Evolutionary conservation across 208 protist genomes (phyloP), one percentile per base, ranked within the genome.

Genomic region (Leishmania braziliensis): DNA sequence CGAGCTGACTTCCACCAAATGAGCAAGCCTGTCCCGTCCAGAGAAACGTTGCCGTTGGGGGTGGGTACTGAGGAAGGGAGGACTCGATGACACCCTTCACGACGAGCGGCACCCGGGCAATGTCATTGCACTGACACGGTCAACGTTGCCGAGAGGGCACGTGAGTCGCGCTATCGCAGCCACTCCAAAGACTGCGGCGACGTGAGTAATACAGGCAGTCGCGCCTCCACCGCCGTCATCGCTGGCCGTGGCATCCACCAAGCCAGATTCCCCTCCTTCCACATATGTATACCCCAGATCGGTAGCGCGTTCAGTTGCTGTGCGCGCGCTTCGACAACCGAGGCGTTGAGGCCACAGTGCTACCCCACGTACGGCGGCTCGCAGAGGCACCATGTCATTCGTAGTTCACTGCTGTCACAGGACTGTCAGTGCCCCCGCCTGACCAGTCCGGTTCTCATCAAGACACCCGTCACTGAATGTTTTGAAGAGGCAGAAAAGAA

Each of bases 401-500:
- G 36, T 39, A 39, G 36, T 39, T 39, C 36, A 39, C 0, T 39
- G 36, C 36, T 39, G 36, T 39, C 36, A 39, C 36, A 39, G 36
- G 36, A 39, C 36, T 39, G 36, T 39, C 36, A 39, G 36, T 39
- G 36, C 36, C 3, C 75, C 83, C 2, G 79, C 16, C 26, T 71
- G 58, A 0, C 75, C 77, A 23, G 78, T 85, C 71, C 54, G 77
- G 53, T 86, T 86, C 43, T 79, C 36, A 70, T 68, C 14, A 14
- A 5, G 16, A 74, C 71, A 78, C 46, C 66, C 63, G 5, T 62
- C 65, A 66, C 66, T 71, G 85, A 75, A 80, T 3, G 77, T 70
- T 26, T 84, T 85, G 83, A 95, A 93, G n/a, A 66, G 80, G 78
- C 95, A 95, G 50, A 78, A 88, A 12, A 95, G 68, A 33, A 90